phyloP scores from a whole-genome alignment of 345 rosid species.

The Rubroshorea leprosula region DNA sequence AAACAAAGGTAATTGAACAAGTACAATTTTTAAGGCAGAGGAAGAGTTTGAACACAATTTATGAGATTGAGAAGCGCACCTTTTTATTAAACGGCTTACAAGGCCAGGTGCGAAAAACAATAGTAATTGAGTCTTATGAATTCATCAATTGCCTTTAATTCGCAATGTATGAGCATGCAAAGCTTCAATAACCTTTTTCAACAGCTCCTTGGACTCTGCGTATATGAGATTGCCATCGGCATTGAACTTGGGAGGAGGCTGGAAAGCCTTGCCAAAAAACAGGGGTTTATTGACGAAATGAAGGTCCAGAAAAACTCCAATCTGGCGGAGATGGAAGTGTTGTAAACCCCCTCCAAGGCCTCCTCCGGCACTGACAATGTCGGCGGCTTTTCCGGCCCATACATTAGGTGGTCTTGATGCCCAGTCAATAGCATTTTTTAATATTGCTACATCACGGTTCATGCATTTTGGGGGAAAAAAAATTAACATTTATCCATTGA shows the following conservation, averaged over 20 bases:
- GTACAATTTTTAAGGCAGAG: too few species aligned
- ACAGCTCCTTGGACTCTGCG: slow-evolving; percentile 35
- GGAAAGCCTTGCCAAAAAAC: slow-evolving; percentile 61
- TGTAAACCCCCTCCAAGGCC: slow-evolving; percentile 52
- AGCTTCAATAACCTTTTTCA: slow-evolving; percentile 51
- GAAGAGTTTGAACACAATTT: too few species aligned
- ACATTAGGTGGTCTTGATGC: slow-evolving; percentile 71
- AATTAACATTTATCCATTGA: too few species aligned
- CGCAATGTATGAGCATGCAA: slow-evolving; percentile 51
- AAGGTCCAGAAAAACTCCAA: slow-evolving; percentile 71
- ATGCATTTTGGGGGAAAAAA: too few species aligned
- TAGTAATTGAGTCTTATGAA: too few species aligned
- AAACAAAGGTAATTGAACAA: too few species aligned
- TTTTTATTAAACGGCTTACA: too few species aligned
- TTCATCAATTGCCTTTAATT: slow-evolving; percentile 39
- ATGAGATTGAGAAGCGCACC: too few species aligned
- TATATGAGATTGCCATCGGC: slow-evolving; percentile 65
- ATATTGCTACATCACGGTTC: neutral
- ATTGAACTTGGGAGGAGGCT: slow-evolving; percentile 77
- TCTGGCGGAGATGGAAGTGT: slow-evolving; percentile 80
- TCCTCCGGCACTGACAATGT: slow-evolving; percentile 61
- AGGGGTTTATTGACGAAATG: slow-evolving; percentile 89
- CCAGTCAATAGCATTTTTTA: slow-evolving; percentile 85
- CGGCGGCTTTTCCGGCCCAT: slow-evolving; percentile 84
- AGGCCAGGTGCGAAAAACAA: too few species aligned